Evolutionary conservation across 192 early-diverging fungal species (phyloP).

Genomic region (Rhizophagus sp.): DNA sequence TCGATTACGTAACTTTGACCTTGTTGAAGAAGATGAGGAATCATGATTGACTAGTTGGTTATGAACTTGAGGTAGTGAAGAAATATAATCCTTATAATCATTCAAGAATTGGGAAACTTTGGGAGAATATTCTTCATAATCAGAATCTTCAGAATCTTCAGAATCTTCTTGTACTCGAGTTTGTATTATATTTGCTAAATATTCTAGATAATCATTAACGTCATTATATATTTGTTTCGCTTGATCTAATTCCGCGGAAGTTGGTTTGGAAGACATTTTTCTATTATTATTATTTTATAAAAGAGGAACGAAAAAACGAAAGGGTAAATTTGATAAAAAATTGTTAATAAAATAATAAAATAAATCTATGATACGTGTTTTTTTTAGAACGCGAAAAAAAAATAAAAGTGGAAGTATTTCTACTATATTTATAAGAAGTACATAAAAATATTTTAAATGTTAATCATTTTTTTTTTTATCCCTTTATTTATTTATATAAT

Average conservation of each 20-base stretch:
- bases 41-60: background rate
- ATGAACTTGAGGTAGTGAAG: background rate
- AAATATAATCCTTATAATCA: background rate
- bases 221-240: background rate
- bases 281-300: background rate
- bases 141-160: too few species aligned
- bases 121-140: background rate
- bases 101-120: background rate
- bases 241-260: background rate
- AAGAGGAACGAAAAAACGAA: too few species aligned
- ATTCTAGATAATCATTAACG: background rate
- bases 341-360: too few species aligned
- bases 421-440: too few species aligned
- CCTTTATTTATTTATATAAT: too few species aligned
- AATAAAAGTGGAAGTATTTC: too few species aligned
- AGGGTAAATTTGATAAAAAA: too few species aligned
- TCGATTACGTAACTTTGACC: background rate
- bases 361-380: too few species aligned
- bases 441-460: too few species aligned
- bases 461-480: too few species aligned
- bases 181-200: background rate
- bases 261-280: background rate
- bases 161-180: background rate
- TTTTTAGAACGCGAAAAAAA: too few species aligned
- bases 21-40: background rate